phyloP scores from a whole-genome alignment of 805 yeast genomes.

The Candida ficus region DNA sequence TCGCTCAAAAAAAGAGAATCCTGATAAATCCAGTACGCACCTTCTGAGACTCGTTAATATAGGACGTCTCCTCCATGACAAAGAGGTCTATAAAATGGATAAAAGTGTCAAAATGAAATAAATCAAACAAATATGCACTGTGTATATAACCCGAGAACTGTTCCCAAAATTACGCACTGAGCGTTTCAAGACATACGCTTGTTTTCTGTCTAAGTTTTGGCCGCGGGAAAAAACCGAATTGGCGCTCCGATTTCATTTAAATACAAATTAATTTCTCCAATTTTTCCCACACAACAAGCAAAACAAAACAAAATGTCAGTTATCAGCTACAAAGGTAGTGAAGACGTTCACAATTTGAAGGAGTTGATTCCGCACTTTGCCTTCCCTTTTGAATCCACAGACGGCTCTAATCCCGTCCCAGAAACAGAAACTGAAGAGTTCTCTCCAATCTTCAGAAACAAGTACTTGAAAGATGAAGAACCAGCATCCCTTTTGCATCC shows the following conservation, averaged over 20 bases:
- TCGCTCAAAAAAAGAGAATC: neutral
- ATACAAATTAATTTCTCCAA: neutral
- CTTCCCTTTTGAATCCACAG: conserved; percentile 14
- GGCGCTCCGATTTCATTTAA: no score
- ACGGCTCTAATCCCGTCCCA: conserved; percentile 20
- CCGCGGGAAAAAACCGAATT: no score
- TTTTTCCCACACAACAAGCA: no score
- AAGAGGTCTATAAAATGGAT: no score
- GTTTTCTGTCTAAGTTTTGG: no score
- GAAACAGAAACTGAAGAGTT: conserved; percentile 33
- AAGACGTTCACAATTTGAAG: conserved; percentile 1
- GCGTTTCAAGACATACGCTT: no score
- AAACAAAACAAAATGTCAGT: conserved; percentile 9
- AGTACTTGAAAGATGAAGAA: conserved; percentile 24
- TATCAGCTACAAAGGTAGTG: conserved; percentile 5
- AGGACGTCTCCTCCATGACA: neutral
- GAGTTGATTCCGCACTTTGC: conserved; percentile 18
- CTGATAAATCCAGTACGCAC: neutral
- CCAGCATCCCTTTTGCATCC: conserved; percentile 38
- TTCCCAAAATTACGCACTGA: no score
- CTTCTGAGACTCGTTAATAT: conserved; percentile 10
- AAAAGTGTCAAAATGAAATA: no score
- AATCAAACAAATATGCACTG: no score
- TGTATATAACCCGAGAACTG: no score
- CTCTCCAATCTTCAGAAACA: conserved; percentile 49